phyloP scores from a whole-genome alignment of 2,329 filamentous ascomycete species.

The Fusarium sp. region DNA sequence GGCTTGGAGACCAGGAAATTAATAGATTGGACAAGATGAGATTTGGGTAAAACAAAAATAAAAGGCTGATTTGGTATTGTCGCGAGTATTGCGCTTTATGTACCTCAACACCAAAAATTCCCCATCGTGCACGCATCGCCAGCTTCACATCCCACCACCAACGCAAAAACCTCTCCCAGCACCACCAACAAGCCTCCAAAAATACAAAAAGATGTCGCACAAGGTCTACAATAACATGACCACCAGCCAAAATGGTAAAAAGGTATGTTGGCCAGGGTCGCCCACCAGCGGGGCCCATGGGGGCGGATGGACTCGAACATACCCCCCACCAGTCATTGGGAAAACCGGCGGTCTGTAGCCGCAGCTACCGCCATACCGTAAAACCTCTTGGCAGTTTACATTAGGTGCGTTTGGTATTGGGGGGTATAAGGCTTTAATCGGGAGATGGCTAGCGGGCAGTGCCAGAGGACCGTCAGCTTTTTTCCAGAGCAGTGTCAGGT shows the following conservation, averaged over 20 bases:
- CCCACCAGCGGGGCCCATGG: background rate
- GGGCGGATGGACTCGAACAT: background rate
- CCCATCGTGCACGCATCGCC: background rate
- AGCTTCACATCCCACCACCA: background rate
- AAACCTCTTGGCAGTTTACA: conserved; percentile 12
- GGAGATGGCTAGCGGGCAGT: background rate
- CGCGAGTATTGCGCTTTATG: background rate
- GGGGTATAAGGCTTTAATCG: conserved; percentile 13
- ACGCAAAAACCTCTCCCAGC: background rate
- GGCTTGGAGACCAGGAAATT: conserved; percentile 61
- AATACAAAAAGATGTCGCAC: background rate
- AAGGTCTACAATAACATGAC: too few relatives aligned
- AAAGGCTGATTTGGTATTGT: background rate
- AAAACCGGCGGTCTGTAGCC: conserved; percentile 6
- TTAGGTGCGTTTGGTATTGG: background rate
- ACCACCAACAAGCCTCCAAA: background rate
- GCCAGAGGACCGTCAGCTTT: conserved; percentile 5
- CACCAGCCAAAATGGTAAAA: background rate
- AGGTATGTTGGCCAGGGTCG: background rate
- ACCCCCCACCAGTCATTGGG: conserved; percentile 5
- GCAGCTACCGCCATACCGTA: conserved; percentile 1
- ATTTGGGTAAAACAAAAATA: conserved; percentile 24
- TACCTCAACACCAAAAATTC: conserved; percentile 9
- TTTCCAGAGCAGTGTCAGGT: background rate
- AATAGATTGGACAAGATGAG: background rate